Percentiles rank a stretch among this genome's conserved stretches.
These are phyloP conservation scores for Passiflora organensis DNA, from an alignment of 345 rosid species.

Conservation along the genomic window DNA sequence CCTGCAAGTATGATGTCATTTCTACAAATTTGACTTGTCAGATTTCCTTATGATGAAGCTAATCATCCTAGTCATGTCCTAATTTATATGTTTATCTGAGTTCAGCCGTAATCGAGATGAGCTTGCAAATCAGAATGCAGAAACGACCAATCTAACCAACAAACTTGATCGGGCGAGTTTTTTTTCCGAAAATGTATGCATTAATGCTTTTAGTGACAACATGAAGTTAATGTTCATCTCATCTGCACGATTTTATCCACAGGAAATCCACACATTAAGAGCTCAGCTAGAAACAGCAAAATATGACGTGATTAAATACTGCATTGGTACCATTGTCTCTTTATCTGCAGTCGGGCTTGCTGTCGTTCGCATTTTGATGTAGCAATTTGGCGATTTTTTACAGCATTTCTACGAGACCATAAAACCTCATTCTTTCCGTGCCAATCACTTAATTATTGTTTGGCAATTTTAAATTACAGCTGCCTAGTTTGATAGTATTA, in stretches of 20 bases:
- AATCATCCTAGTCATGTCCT: neutral
- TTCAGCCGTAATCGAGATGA: slow-evolving; percentile 87
- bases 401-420: neutral
- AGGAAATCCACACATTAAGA: slow-evolving; percentile 89
- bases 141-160: slow-evolving; percentile 82
- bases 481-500: slow-evolving; percentile 10
- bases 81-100: neutral
- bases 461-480: too few species aligned
- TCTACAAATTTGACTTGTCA: too few species aligned
- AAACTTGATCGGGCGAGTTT: slow-evolving; percentile 71
- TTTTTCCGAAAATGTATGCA: neutral
- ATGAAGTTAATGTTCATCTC: neutral
- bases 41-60: neutral
- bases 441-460: neutral
- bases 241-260: neutral
- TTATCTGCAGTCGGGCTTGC: slow-evolving; percentile 82
- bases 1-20: too few species aligned
- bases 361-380: slow-evolving; percentile 67
- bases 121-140: slow-evolving; percentile 83
- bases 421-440: slow-evolving; percentile 5
- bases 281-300: slow-evolving; percentile 90
- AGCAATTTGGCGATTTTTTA: slow-evolving; percentile 8
- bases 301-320: slow-evolving; percentile 89
- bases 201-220: neutral
- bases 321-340: slow-evolving; percentile 90